phyloP scores from a whole-genome alignment of 192 early-diverging fungal genomes.

The Coemansia sp. region DNA sequence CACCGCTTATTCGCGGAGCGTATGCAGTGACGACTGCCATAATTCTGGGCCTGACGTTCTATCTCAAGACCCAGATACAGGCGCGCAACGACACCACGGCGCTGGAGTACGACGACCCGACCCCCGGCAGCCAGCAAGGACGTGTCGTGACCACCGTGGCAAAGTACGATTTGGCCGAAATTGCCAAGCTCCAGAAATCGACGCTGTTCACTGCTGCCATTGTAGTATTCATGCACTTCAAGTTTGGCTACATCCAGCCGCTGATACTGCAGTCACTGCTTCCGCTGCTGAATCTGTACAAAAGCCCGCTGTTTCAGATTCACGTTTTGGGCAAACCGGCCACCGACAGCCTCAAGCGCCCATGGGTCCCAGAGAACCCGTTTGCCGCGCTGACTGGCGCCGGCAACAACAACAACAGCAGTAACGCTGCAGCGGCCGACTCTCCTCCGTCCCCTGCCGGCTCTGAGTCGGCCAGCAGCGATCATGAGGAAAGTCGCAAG shows the following conservation, averaged over 20 bases:
- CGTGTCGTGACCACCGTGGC: constrained; percentile 62
- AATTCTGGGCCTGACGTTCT: constrained; percentile 33
- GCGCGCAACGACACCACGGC: constrained; percentile 79
- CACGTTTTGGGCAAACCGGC: constrained; percentile 73
- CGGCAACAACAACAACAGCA: constrained; percentile 2
- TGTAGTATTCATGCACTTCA: constrained; percentile 79
- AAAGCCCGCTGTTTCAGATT: constrained; percentile 74
- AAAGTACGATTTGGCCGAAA: constrained; percentile 76
- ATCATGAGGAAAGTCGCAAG: neutral
- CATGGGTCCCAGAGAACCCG: constrained; percentile 76
- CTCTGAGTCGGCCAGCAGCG: constrained; percentile 4
- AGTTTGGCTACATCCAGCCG: constrained; percentile 85
- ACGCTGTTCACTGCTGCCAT: constrained; percentile 67
- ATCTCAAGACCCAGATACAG: constrained; percentile 55
- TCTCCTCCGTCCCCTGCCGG: constrained; percentile 7
- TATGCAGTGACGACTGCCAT: constrained; percentile 25
- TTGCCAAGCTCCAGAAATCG: constrained; percentile 68
- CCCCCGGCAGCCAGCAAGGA: constrained; percentile 21
- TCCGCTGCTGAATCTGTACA: constrained; percentile 67
- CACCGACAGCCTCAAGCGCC: constrained; percentile 75
- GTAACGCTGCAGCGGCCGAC: constrained; percentile 5
- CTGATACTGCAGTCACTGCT: constrained; percentile 83
- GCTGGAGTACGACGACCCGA: constrained; percentile 74
- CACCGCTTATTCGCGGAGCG: constrained; percentile 19
- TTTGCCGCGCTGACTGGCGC: constrained; percentile 56